phyloP scores from a whole-genome alignment of 768 basidiomycete genomes.

The Lyophyllum shimeji region DNA sequence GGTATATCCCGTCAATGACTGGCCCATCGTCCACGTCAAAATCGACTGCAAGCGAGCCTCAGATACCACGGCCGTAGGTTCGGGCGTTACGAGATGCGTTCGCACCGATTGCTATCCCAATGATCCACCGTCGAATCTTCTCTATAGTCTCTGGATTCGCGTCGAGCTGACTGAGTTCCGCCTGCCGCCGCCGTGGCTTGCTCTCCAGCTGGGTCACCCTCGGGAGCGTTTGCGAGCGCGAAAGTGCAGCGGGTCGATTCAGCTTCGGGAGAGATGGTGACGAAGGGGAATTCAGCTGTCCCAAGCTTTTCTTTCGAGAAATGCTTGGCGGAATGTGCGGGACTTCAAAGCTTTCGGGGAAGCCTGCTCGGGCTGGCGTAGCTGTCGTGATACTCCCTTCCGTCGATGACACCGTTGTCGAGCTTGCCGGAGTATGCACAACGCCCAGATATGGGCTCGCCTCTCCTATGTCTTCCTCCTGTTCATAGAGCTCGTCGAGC shows the following conservation, averaged over 20 bases:
- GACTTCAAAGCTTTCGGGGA: conserved; percentile 14
- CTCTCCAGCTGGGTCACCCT: conserved; percentile 31
- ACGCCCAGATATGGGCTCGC: conserved; percentile 24
- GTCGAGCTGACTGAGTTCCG: conserved; percentile 40
- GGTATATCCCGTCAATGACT: conserved; percentile 68
- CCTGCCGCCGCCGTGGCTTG: conserved; percentile 27
- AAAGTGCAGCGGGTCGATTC: conserved; percentile 21
- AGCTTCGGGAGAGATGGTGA: conserved; percentile 21
- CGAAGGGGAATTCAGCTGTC: conserved; percentile 22
- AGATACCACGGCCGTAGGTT: conserved; percentile 5
- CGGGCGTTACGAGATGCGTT: conserved; percentile 5
- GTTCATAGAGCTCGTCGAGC: conserved; percentile 21
- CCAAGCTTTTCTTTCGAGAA: conserved; percentile 20
- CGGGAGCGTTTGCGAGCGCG: conserved; percentile 49
- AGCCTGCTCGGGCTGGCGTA: conserved; percentile 16
- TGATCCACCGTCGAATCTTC: conserved; percentile 64
- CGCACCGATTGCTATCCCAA: conserved; percentile 66
- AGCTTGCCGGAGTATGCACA: conserved; percentile 22
- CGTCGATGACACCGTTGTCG: conserved; percentile 19
- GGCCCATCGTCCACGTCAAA: conserved; percentile 91
- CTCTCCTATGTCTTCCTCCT: conserved; percentile 29
- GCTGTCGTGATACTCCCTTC: conserved; percentile 18
- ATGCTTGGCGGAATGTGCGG: conserved; percentile 14
- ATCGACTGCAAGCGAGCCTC: conserved; percentile 49
- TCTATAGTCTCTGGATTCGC: conserved; percentile 46